A percentile compares a stretch with the other conserved stretches of the same genome.
These are phyloP conservation scores for Umbelopsis sp. DNA, from an alignment of 192 early-diverging fungal species.

Conservation along the genomic window DNA sequence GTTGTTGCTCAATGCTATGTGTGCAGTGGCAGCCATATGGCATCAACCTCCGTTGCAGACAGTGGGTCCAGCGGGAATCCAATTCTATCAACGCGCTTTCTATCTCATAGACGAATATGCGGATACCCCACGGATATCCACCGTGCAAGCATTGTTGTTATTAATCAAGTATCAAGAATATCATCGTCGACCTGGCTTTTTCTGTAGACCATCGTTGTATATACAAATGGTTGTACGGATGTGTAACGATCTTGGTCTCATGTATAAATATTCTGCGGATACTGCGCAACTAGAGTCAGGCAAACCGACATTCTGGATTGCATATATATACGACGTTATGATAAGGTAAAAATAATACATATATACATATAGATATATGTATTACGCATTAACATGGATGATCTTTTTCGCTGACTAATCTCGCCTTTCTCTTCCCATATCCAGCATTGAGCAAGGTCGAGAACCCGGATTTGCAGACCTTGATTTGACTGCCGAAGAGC, in stretches of 20 bases:
- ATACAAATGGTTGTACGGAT: constrained; percentile 36
- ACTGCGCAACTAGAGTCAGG: constrained; percentile 17
- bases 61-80: constrained; percentile 25
- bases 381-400: too few species aligned
- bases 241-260: constrained; percentile 28
- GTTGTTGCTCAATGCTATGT: constrained; percentile 40
- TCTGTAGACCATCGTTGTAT: constrained; percentile 54
- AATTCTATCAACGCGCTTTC: constrained; percentile 28
- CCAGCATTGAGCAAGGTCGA: constrained; percentile 33
- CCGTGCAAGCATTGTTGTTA: constrained; percentile 53
- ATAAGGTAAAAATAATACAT: constrained; percentile 30
- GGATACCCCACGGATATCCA: constrained; percentile 57
- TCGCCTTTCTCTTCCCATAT: neutral
- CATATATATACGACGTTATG: constrained; percentile 37
- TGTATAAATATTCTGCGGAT: neutral
- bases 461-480: constrained; percentile 22
- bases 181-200: constrained; percentile 51
- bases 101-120: constrained; percentile 45
- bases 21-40: constrained; percentile 36
- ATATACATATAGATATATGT: too few species aligned
- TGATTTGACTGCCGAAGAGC: constrained; percentile 30
- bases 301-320: constrained; percentile 34
- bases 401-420: neutral
- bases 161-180: constrained; percentile 60
- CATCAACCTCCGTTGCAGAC: neutral